Conservation (phyloP, 2,329 filamentous ascomycete species). For the Endoconidiophora polonica region DNA sequence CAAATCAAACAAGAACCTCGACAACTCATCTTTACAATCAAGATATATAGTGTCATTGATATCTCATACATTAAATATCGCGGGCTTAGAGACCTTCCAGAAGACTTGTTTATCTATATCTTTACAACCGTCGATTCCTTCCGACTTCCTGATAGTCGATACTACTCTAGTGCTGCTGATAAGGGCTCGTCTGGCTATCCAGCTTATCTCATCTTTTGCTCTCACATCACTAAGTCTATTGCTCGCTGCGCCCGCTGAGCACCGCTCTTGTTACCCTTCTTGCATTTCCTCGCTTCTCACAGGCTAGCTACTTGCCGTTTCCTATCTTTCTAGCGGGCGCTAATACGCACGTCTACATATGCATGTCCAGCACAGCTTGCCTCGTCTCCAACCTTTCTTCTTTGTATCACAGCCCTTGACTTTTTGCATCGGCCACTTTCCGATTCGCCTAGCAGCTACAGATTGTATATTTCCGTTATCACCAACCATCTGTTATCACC, state of each 20-base stretch:
- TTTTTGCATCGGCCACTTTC: too few species aligned
- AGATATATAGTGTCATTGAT: too few species aligned
- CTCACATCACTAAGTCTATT: constrained; percentile 6
- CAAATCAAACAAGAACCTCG: too few species aligned
- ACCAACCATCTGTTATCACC: too few species aligned
- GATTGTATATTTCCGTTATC: too few species aligned
- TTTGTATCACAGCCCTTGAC: not conserved
- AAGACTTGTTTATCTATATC: too few species aligned
- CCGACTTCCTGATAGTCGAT: not conserved
- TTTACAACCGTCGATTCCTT: not conserved
- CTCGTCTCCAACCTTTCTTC: not conserved
- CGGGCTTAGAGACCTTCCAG: too few species aligned
- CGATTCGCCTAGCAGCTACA: too few species aligned
- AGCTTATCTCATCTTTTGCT: constrained; percentile 11
- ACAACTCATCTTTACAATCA: too few species aligned
- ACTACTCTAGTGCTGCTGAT: constrained; percentile 2
- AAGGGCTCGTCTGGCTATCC: not conserved
- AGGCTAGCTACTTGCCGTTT: not conserved
- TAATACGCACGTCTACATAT: not conserved
- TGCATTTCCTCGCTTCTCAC: not conserved
- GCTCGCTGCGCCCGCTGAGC: constrained; percentile 4
- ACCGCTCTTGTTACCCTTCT: not conserved
- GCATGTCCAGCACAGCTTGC: too few species aligned
- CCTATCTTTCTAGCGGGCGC: constrained; percentile 7
- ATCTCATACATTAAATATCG: too few species aligned